Conservation (phyloP, 495 filamentous ascomycete species). For the Xanthoparmelia taractica region DNA sequence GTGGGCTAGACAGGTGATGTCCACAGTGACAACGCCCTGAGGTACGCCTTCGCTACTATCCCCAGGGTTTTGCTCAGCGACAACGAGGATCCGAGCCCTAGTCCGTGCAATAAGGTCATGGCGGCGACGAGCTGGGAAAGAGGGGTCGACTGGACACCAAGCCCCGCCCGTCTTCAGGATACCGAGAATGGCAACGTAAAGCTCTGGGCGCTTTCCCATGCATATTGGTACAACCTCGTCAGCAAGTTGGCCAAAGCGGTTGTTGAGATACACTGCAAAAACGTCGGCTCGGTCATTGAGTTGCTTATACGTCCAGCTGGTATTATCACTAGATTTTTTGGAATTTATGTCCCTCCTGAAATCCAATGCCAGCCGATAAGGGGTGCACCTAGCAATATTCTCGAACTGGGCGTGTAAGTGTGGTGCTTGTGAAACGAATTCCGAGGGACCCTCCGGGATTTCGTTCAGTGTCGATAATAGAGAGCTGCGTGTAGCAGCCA, state of each 20-base stretch:
- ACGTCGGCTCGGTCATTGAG: slow-evolving; percentile 29
- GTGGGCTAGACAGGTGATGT: slow-evolving; percentile 23
- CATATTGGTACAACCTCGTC: slow-evolving; percentile 59
- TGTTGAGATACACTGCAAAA: slow-evolving; percentile 28
- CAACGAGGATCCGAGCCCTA: slow-evolving; percentile 26
- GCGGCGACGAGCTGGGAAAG: slow-evolving; percentile 32
- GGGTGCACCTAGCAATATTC: slow-evolving; percentile 23
- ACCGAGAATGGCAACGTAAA: slow-evolving; percentile 71
- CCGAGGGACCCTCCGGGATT: slow-evolving; percentile 23
- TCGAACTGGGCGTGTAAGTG: slow-evolving; percentile 36
- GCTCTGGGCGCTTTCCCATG: slow-evolving; percentile 73
- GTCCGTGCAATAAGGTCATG: slow-evolving; percentile 34
- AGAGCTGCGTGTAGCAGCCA: slow-evolving; percentile 21
- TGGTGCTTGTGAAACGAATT: slow-evolving; percentile 14
- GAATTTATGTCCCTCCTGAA: slow-evolving; percentile 25
- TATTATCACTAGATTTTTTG: slow-evolving; percentile 18
- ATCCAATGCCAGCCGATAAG: slow-evolving; percentile 28
- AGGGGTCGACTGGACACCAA: slow-evolving; percentile 37
- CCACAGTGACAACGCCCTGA: slow-evolving; percentile 24
- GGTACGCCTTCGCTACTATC: slow-evolving; percentile 28
- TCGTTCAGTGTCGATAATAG: slow-evolving; percentile 36
- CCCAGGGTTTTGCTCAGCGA: slow-evolving; percentile 17
- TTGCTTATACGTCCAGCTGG: slow-evolving; percentile 31
- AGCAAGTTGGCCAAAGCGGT: slow-evolving; percentile 23
- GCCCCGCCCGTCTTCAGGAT: slow-evolving; percentile 57